phyloP scores from a whole-genome alignment of 345 rosid species.

The Populus nigra region DNA sequence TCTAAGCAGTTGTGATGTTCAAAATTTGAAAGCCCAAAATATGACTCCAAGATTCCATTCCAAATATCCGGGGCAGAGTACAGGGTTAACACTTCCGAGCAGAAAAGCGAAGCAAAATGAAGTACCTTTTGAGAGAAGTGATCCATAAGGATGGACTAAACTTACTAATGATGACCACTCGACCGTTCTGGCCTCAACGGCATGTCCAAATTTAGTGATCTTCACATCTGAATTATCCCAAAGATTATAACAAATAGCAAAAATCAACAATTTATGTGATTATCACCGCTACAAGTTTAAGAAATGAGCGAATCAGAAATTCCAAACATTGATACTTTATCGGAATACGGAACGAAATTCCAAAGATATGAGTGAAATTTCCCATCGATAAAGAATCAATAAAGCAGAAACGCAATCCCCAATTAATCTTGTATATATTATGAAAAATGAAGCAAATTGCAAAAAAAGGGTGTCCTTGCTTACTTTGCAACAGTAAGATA shows the following conservation, averaged over 20 bases:
- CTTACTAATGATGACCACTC: slow-evolving; percentile 38
- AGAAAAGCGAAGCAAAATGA: background rate
- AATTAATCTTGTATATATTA: too few species aligned
- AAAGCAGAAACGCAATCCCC: too few species aligned
- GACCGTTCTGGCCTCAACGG: slow-evolving; percentile 43
- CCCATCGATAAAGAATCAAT: too few species aligned
- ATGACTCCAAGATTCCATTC: background rate
- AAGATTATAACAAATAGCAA: background rate
- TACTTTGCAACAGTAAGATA: slow-evolving; percentile 44
- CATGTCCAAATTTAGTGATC: slow-evolving; percentile 36
- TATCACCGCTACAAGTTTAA: too few species aligned
- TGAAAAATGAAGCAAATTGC: background rate
- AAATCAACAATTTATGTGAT: background rate
- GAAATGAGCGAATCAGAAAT: too few species aligned
- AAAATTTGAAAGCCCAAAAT: background rate
- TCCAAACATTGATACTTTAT: background rate
- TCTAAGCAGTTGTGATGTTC: background rate
- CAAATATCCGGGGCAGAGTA: background rate
- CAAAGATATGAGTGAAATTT: too few species aligned
- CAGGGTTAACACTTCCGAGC: background rate
- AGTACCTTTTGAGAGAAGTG: slow-evolving; percentile 39
- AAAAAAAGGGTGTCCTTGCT: background rate
- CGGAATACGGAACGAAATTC: too few species aligned
- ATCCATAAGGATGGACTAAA: slow-evolving; percentile 34
- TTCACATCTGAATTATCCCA: slow-evolving; percentile 40